Percentiles rank a stretch among this genome's conserved stretches.
These are phyloP conservation scores for Saturnispora zaruensis DNA, from an alignment of 805 yeast genomes.

Conservation along the genomic window DNA sequence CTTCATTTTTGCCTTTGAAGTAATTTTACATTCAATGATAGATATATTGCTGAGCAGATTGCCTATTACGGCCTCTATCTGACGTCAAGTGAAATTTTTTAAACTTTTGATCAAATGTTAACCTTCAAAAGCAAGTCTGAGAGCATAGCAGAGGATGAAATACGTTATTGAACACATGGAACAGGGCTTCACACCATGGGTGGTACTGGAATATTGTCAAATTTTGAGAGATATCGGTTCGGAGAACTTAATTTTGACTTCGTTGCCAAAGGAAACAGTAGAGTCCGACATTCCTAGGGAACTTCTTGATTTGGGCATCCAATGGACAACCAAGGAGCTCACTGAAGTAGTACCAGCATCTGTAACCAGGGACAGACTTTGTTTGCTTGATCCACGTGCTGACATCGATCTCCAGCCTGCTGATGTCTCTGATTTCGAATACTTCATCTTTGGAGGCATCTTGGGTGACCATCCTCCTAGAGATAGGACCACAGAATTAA, in stretches of 20 bases:
- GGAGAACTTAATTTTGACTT: slow-evolving; percentile 65
- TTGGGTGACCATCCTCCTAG: slow-evolving; percentile 90
- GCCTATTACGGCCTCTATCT: background rate
- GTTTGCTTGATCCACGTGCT: slow-evolving; percentile 88
- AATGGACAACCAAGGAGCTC: slow-evolving; percentile 76
- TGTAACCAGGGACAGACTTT: slow-evolving; percentile 42
- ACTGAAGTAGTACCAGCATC: slow-evolving; percentile 28
- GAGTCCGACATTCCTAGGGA: slow-evolving; percentile 54
- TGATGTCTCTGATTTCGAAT: slow-evolving; percentile 63
- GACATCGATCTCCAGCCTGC: slow-evolving; percentile 59
- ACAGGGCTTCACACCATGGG: slow-evolving; percentile 95
- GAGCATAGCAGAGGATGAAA: slow-evolving; percentile 42
- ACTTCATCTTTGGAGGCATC: slow-evolving; percentile 93
- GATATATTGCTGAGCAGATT: background rate
- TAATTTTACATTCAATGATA: background rate
- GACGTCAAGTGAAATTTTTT: slow-evolving; percentile 8
- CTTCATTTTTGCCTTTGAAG: no score
- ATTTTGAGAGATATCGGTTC: slow-evolving; percentile 78
- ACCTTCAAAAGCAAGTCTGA: background rate
- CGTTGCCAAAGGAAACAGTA: slow-evolving; percentile 59
- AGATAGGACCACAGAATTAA: slow-evolving; percentile 86
- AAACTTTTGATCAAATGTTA: background rate
- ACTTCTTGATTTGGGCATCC: slow-evolving; percentile 53
- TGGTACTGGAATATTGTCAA: slow-evolving; percentile 72
- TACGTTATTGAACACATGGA: slow-evolving; percentile 98